Conservation (phyloP, 2,329 filamentous ascomycete species). For the Myriangium duriaei region DNA sequence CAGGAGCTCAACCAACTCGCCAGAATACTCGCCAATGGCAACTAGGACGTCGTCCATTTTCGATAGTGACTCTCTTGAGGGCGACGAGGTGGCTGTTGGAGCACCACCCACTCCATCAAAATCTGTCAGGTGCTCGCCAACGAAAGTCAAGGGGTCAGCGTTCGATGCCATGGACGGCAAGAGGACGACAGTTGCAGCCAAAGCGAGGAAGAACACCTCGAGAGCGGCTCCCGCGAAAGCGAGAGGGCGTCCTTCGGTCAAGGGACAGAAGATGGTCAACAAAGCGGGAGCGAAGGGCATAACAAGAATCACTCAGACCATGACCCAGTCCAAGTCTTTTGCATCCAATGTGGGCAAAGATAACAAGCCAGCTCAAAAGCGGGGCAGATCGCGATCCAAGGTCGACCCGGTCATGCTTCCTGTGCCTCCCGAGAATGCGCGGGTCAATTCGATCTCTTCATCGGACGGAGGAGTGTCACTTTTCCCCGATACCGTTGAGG, state of each 20-base stretch:
- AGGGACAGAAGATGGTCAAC: slow-evolving; percentile 6
- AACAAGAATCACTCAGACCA: slow-evolving; percentile 8
- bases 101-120: slow-evolving; percentile 24
- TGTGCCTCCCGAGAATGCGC: slow-evolving; percentile 6
- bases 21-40: slow-evolving; percentile 5
- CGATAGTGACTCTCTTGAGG: slow-evolving; percentile 13
- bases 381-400: slow-evolving; percentile 2
- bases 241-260: neutral
- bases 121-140: slow-evolving; percentile 14
- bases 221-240: slow-evolving; percentile 13
- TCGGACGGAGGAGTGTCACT: neutral
- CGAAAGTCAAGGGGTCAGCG: slow-evolving; percentile 13
- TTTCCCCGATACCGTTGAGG: neutral
- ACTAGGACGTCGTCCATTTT: slow-evolving; percentile 16
- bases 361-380: slow-evolving; percentile 14
- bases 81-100: slow-evolving; percentile 16
- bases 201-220: slow-evolving; percentile 10
- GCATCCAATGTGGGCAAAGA: slow-evolving; percentile 7
- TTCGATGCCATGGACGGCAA: slow-evolving; percentile 11
- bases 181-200: slow-evolving; percentile 11
- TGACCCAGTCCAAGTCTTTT: slow-evolving; percentile 8
- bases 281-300: slow-evolving; percentile 12
- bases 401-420: slow-evolving; percentile 2
- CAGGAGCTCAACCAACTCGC: slow-evolving; percentile 21
- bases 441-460: slow-evolving; percentile 3